Base-by-base conservation (phyloP, 2,329 filamentous ascomycete species). In the Cylindrodendrum hubeiense region DNA sequence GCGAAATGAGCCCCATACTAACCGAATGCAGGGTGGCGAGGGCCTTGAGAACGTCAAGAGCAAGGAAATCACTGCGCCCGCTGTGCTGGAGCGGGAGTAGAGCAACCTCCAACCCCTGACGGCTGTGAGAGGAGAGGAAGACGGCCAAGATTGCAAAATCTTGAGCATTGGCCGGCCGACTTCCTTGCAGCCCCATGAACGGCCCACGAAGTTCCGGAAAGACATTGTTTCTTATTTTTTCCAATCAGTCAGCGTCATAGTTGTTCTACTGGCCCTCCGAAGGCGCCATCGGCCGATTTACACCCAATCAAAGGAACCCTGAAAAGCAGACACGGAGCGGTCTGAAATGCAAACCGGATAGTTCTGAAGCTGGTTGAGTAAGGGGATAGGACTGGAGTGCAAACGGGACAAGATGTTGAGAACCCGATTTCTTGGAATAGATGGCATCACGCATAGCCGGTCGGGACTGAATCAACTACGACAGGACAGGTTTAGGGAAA, bases 31-130 rank as follows among this genome's bases (percentile, higher is more conserved):
- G 87, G 86, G 85, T 63, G 90, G 90, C 63, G 90, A 91, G 78
- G 89, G 88, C 33, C 79, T 92, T 8, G 87, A 88, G 61, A 80
- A 84, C 39, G 79, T 89, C 62, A 84, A 81, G 63, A 86, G 86
- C 65, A 85, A 83, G 74, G 81, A 82, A 30, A 81, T 90, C 43
- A 82, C 76, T n/a, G 84, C 84, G 10, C 85, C 86, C 13, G 84
- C 85, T 43, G 80, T 86, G 24, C 71, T 89, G 52, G 85, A 87
- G 75, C 77, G 80, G 61, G 79, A 85, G 63, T 79, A 79, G 46
- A 51, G n/a, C 46, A 30, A 28, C 22, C 6, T 15, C 19, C 39
- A 39, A 8, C 50, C 50, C 12, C 51, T 24, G 22, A 39, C n/a
- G 43, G 33, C n/a, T 19, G 44, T 47, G 21, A 39, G 9, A 34